phyloP scores from a whole-genome alignment of 495 filamentous ascomycete genomes.

The Neurospora sublineolata region DNA sequence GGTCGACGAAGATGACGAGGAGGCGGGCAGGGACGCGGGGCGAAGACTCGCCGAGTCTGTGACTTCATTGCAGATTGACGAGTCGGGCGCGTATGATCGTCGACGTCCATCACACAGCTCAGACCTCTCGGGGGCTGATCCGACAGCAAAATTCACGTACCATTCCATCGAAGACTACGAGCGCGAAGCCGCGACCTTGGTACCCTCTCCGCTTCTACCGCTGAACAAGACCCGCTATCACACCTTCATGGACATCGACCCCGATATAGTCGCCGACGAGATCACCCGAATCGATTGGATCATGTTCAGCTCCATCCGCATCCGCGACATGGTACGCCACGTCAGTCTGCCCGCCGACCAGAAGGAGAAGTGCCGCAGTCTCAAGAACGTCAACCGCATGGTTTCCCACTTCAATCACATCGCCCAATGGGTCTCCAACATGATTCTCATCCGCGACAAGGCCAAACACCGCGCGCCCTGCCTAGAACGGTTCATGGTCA shows the following conservation, averaged over 20 bases:
- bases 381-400: conserved; percentile 85
- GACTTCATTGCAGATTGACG: conserved; percentile 34
- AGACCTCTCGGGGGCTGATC: conserved; percentile 25
- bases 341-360: conserved; percentile 61
- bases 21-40: conserved; percentile 3
- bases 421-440: conserved; percentile 80
- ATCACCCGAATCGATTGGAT: conserved; percentile 94
- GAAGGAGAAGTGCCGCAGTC: conserved; percentile 65
- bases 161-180: conserved; percentile 62
- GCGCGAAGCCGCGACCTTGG: conserved; percentile 54
- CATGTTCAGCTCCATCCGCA: conserved; percentile 92
- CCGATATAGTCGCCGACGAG: conserved; percentile 79
- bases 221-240: conserved; percentile 75
- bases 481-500: conserved; percentile 87
- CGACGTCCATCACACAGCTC: conserved; percentile 38
- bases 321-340: conserved; percentile 84
- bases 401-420: conserved; percentile 93
- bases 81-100: conserved; percentile 19
- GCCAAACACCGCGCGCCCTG: conserved; percentile 85
- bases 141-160: conserved; percentile 36
- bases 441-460: conserved; percentile 88
- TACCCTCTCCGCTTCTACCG: conserved; percentile 45
- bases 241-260: conserved; percentile 64
- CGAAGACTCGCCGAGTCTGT: conserved; percentile 28
- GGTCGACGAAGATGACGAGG: conserved; percentile 33